phyloP scores from a whole-genome alignment of 148 eudicot genomes.

The Chenopodium album region DNA sequence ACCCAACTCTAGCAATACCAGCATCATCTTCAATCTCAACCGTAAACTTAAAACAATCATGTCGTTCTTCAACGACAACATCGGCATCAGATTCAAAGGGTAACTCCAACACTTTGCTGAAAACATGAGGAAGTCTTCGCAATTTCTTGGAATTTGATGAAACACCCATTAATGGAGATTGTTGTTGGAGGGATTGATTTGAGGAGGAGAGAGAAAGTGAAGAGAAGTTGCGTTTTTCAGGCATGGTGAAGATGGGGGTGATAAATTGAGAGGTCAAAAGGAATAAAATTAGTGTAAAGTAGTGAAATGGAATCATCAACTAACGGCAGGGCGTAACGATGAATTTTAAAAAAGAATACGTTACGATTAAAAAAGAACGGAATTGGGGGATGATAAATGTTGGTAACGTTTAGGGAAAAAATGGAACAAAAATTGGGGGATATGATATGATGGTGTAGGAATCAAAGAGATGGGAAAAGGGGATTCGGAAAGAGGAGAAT shows the following conservation, averaged over 20 bases:
- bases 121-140: conserved; percentile 69
- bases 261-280: conserved; percentile 6
- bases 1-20: neutral
- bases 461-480: neutral
- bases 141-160: conserved; percentile 39
- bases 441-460: neutral
- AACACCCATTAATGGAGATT: conserved; percentile 13
- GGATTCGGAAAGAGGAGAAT: neutral
- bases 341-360: no score
- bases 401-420: no score
- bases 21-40: conserved; percentile 20
- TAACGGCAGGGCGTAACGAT: neutral
- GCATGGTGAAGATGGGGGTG: conserved; percentile 18
- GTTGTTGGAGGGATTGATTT: neutral
- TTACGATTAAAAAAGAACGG: no score
- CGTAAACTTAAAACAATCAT: conserved; percentile 44
- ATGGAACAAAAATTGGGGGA: no score
- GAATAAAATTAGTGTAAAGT: conserved; percentile 21
- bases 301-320: conserved; percentile 10
- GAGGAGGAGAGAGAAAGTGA: conserved; percentile 3
- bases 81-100: conserved; percentile 64
- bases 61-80: conserved; percentile 47
- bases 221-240: conserved; percentile 32
- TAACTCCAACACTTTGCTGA: conserved; percentile 59
- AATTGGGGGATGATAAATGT: no score